phyloP scores from a whole-genome alignment of 805 yeast species.

The Hyphopichia homilentoma region DNA sequence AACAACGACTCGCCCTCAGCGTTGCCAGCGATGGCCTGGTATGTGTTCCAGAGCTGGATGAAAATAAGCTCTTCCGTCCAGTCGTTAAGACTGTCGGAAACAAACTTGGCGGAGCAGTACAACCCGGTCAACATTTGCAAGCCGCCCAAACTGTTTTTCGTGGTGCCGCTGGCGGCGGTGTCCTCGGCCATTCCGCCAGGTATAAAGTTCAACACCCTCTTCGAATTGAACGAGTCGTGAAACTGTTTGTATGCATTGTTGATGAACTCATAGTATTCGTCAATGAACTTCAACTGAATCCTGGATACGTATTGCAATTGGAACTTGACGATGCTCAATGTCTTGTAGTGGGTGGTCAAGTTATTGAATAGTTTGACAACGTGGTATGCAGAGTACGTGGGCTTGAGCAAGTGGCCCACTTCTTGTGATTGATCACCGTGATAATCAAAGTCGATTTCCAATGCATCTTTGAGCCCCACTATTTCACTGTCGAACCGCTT shows the following conservation, averaged over 20 bases:
- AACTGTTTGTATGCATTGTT: constrained; percentile 40
- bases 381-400: constrained; percentile 61
- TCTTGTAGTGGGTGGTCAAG: constrained; percentile 51
- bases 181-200: constrained; percentile 30
- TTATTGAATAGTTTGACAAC: constrained; percentile 55
- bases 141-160: constrained; percentile 19
- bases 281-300: constrained; percentile 56
- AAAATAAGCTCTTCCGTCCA: constrained; percentile 39
- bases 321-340: constrained; percentile 46
- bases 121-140: constrained; percentile 27
- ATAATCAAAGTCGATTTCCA: constrained; percentile 56
- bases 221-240: constrained; percentile 33
- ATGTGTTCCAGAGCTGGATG: constrained; percentile 37
- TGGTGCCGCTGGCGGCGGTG: constrained; percentile 6
- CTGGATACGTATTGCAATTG: constrained; percentile 54
- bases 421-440: constrained; percentile 7
- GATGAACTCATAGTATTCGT: constrained; percentile 45
- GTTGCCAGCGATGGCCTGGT: constrained; percentile 13
- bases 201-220: constrained; percentile 28
- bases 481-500: constrained; percentile 49
- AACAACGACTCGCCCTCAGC: constrained; percentile 25
- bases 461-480: constrained; percentile 44
- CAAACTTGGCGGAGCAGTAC: constrained; percentile 32
- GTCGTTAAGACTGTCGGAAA: constrained; percentile 24
- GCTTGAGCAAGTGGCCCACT: constrained; percentile 24